Percentiles rank a stretch among this genome's conserved stretches.
Conservation (phyloP, 2,329 filamentous ascomycete species). For the Calonectria pauciramosa region DNA sequence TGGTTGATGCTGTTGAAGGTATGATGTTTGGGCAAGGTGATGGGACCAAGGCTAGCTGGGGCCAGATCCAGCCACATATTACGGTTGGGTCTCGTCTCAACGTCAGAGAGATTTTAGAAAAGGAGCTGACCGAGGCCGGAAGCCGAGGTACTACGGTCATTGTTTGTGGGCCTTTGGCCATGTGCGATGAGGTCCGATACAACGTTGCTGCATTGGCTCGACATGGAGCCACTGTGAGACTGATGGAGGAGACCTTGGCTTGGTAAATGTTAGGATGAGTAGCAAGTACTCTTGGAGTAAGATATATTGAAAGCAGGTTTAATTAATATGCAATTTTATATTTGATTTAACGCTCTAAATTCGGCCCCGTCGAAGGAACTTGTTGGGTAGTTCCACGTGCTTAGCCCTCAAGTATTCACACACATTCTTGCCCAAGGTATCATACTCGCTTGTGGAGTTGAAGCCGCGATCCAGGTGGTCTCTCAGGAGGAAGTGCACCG, state of each 20-base stretch:
- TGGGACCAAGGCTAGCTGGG: slow-evolving; percentile 36
- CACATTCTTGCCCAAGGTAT: slow-evolving; percentile 58
- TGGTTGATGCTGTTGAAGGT: slow-evolving; percentile 44
- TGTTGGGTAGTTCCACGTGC: slow-evolving; percentile 56
- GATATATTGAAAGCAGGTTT: neutral
- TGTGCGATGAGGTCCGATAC: slow-evolving; percentile 49
- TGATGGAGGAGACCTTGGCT: slow-evolving; percentile 41
- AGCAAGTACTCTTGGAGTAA: neutral
- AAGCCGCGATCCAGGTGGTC: slow-evolving; percentile 58
- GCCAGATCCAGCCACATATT: slow-evolving; percentile 45
- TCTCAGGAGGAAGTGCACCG: slow-evolving; percentile 56
- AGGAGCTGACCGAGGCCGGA: slow-evolving; percentile 37
- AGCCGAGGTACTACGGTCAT: slow-evolving; percentile 45
- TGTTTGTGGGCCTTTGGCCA: slow-evolving; percentile 46
- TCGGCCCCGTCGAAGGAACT: slow-evolving; percentile 55
- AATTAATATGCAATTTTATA: neutral
- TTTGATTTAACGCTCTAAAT: slow-evolving; percentile 29
- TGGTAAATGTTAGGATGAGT: neutral
- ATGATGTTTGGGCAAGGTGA: slow-evolving; percentile 36
- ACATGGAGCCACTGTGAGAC: slow-evolving; percentile 41
- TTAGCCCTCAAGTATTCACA: slow-evolving; percentile 58
- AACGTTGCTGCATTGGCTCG: slow-evolving; percentile 42
- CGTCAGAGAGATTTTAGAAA: slow-evolving; percentile 41
- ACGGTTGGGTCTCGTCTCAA: slow-evolving; percentile 47
- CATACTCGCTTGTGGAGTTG: slow-evolving; percentile 55